These are phyloP conservation scores for Pestalotiopsis sp. DNA, from an alignment of 2,329 filamentous ascomycete species.

Conservation along the genomic window DNA sequence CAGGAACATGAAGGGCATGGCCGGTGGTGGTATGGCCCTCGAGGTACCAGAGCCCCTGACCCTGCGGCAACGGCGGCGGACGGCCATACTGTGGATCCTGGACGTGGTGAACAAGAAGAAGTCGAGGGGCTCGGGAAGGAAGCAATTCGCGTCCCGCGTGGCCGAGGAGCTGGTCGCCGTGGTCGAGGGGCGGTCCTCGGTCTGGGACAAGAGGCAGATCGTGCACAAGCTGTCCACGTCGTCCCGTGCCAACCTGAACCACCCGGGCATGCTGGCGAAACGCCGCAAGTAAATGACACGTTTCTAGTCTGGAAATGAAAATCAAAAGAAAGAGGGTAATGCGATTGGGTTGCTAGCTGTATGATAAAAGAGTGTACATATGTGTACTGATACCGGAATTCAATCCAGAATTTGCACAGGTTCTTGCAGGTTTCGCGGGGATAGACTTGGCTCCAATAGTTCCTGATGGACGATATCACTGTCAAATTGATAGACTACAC, in stretches of 20 bases:
- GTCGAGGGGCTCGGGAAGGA: constrained; percentile 70
- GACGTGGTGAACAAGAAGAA: constrained; percentile 79
- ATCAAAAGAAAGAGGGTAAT: not conserved
- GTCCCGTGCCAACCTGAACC: constrained; percentile 71
- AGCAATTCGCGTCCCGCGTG: constrained; percentile 75
- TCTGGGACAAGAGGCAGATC: constrained; percentile 80
- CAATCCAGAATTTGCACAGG: not conserved
- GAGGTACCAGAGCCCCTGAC: constrained; percentile 80
- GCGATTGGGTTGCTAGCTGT: not conserved
- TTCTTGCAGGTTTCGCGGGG: not conserved
- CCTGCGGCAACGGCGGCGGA: constrained; percentile 74
- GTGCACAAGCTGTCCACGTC: constrained; percentile 83
- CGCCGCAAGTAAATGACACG: not conserved
- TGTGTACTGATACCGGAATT: constrained; percentile 9
- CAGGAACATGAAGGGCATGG: constrained; percentile 72
- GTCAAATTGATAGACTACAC: too few relatives aligned
- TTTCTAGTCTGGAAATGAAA: not conserved
- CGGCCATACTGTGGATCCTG: constrained; percentile 87
- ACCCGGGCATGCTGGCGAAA: constrained; percentile 25
- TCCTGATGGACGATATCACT: not conserved
- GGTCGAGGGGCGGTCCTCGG: constrained; percentile 79
- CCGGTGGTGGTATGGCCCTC: constrained; percentile 82
- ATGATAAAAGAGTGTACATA: constrained; percentile 13
- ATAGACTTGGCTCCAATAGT: too few relatives aligned
- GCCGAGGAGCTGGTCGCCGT: constrained; percentile 87